Base-by-base conservation (phyloP, 192 early-diverging fungal species). In the Rhizoclosmatium globosum region DNA sequence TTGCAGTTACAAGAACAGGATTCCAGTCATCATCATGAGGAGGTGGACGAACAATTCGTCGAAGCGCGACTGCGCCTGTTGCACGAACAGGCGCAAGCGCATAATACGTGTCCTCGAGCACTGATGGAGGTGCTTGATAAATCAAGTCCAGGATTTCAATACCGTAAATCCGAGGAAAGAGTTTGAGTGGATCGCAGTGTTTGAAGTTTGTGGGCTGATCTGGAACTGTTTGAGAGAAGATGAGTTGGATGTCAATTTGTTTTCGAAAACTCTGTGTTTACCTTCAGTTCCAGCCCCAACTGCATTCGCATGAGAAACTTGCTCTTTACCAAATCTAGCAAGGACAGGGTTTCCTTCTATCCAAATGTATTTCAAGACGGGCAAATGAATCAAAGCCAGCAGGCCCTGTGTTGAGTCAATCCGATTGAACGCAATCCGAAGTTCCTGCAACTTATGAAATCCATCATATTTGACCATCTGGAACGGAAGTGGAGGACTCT, bases 271-370 rank as follows among this genome's bases (percentile, higher is more conserved):
- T 13, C 72, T 74, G 68, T 2, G 21, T 68, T 2, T 9, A 71
- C 74, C 43, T 62, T 65, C 1, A 84, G 47, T 15, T 60, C 62
- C 13, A 84, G 73, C 47, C 31, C 31, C 31, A 31, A 65, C 69
- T 50, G 62, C 62, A 7, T 21, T 62, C 60, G 60, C 60, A 62
- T 19, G 21, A 62, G 60, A 19, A 62, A 39, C 60, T 21, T 17
- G 53, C 74, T 4, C 59, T 53, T 50, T 68, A 4, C 69, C 69
- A 39, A 62, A 39, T 46, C 44, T 66, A 41, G 59, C 78, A 78
- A 89, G 79, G 38, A 87, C 69, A 2, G 89, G 86, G 53, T 90
- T 90, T 21, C 85, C 87, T 68, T 86, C 86, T 58, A 90, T 42
- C 67, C 71, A 86, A n/a, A 90, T 74, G 23, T 72, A 60, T 66